Evolutionary conservation across 345 rosid genomes (phyloP).

Genomic region (Toxicodendron radicans): DNA sequence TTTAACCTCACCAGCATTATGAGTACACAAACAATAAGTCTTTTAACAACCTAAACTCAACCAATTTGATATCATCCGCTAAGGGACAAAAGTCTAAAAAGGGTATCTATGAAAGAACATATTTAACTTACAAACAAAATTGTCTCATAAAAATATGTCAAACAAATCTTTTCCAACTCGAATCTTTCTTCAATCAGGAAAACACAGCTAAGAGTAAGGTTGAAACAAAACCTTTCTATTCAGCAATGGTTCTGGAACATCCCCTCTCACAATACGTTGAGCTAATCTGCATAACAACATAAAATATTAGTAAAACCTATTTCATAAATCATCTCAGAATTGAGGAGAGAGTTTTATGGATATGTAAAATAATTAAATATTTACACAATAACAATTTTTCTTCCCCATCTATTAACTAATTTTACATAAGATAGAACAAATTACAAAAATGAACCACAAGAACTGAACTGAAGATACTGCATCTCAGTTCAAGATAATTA

Average conservation of each 20-base stretch:
- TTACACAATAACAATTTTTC: background rate
- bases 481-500: background rate
- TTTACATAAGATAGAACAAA: background rate
- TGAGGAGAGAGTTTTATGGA: background rate
- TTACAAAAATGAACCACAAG: background rate
- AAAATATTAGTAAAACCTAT: background rate
- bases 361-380: background rate
- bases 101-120: background rate
- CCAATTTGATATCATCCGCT: background rate
- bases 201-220: background rate
- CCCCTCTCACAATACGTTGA: slow-evolving; percentile 81
- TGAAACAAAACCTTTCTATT: slow-evolving; percentile 54
- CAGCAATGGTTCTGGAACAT: slow-evolving; percentile 83
- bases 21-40: background rate
- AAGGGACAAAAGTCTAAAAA: background rate
- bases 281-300: slow-evolving; percentile 56
- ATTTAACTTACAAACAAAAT: background rate
- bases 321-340: background rate
- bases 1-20: background rate
- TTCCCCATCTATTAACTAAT: background rate
- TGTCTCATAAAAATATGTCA: background rate
- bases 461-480: background rate
- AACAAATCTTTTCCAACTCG: background rate
- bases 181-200: slow-evolving; percentile 2
- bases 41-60: background rate